Evolutionary conservation across 2,329 filamentous ascomycete species (phyloP).

Genomic region (Emergomyces pasteurianus): DNA sequence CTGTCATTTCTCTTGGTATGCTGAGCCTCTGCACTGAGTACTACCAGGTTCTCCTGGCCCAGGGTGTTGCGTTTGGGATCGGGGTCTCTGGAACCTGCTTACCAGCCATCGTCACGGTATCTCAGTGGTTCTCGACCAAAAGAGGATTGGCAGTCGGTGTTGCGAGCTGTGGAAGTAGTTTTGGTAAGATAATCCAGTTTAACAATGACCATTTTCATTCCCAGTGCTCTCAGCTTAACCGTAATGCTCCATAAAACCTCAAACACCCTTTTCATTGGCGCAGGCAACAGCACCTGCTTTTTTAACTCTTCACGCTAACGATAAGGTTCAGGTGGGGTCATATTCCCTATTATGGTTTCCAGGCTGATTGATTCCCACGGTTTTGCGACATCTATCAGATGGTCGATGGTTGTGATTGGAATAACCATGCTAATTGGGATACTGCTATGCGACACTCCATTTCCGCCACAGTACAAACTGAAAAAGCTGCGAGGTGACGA

Average conservation of each 20-base stretch:
- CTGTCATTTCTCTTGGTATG: conserved; percentile 14
- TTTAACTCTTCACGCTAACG: not conserved
- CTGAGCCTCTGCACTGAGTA: conserved; percentile 29
- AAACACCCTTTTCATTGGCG: not conserved
- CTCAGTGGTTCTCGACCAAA: conserved; percentile 46
- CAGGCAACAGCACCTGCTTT: not conserved
- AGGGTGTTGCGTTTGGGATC: conserved; percentile 32
- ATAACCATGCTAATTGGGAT: conserved; percentile 7
- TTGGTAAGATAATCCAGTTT: conserved; percentile 1
- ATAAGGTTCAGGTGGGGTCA: conserved; percentile 5
- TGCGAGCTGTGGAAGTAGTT: conserved; percentile 37
- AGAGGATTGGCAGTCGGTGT: conserved; percentile 43
- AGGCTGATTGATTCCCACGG: conserved; percentile 6
- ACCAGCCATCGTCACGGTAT: conserved; percentile 45
- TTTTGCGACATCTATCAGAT: conserved; percentile 6
- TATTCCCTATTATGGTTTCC: conserved; percentile 9
- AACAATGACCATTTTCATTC: not conserved
- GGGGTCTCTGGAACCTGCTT: conserved; percentile 48
- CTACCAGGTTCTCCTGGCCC: conserved; percentile 34
- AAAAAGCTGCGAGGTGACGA: not conserved
- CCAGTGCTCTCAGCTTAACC: not conserved
- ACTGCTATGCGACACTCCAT: conserved; percentile 2
- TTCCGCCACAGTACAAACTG: not conserved
- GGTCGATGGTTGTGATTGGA: conserved; percentile 12
- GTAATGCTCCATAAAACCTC: not conserved